Evolutionary conservation across 768 basidiomycete genomes (phyloP).

Genomic region (Austroboletus eburneus): DNA sequence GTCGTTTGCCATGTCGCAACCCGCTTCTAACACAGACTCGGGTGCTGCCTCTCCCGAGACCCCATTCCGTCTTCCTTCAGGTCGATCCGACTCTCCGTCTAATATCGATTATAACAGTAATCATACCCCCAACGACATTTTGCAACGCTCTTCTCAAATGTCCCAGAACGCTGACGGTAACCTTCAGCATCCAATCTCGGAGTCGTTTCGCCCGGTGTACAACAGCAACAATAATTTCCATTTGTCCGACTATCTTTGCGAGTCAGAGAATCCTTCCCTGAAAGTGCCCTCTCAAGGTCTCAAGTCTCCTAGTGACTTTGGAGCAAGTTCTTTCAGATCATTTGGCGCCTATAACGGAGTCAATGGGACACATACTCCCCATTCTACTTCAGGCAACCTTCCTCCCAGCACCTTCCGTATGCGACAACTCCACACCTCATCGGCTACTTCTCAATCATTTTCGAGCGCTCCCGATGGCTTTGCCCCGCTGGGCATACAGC

Average conservation of each 20-base stretch:
- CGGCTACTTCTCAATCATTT: constrained; percentile 26
- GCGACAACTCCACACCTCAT: constrained; percentile 32
- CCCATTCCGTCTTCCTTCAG: constrained; percentile 47
- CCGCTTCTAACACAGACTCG: constrained; percentile 52
- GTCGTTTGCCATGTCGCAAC: constrained; percentile 44
- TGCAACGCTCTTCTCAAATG: constrained; percentile 24
- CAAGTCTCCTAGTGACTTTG: constrained; percentile 33
- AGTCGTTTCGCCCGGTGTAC: constrained; percentile 37
- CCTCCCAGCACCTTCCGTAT: constrained; percentile 34
- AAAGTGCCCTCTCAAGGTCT: constrained; percentile 28
- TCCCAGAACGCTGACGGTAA: constrained; percentile 28
- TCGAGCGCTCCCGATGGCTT: constrained; percentile 22
- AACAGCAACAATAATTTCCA: constrained; percentile 36
- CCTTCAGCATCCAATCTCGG: constrained; percentile 31
- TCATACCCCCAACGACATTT: constrained; percentile 34
- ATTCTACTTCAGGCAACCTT: constrained; percentile 26
- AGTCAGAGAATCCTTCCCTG: constrained; percentile 31
- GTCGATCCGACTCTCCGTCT: constrained; percentile 50
- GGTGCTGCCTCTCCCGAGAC: constrained; percentile 47
- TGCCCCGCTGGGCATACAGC: constrained; percentile 28
- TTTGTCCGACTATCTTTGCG: constrained; percentile 32
- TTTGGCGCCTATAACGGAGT: constrained; percentile 32
- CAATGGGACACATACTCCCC: constrained; percentile 21
- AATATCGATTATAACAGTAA: constrained; percentile 35
- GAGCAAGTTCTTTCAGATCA: constrained; percentile 33